Conservation (phyloP, 106 monocot genomes). For the Allium fistulosum region DNA sequence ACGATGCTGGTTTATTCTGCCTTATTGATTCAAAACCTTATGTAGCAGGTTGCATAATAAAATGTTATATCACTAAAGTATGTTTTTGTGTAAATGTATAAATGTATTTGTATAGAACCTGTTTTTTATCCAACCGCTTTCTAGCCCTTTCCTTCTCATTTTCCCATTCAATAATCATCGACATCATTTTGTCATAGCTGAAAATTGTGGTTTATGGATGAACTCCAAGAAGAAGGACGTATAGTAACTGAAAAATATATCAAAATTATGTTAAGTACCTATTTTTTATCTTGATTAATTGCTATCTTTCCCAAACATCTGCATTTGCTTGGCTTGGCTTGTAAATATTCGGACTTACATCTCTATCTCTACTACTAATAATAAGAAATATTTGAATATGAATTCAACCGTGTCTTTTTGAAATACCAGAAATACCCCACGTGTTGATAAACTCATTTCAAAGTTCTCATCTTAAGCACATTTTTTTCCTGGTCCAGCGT, state of each 20-base stretch:
- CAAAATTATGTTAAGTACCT: conserved; percentile 1
- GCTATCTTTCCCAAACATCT: conserved; percentile 18
- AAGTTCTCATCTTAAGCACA: too few species aligned
- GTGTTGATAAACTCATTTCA: too few species aligned
- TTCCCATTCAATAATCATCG: conserved; percentile 24
- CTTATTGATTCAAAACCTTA: conserved; percentile 6
- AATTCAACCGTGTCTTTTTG: too few species aligned
- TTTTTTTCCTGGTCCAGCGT: too few species aligned
- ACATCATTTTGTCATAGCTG: conserved; percentile 21
- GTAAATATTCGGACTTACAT: background rate
- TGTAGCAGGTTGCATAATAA: background rate
- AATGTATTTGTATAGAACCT: conserved; percentile 6
- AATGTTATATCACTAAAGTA: background rate
- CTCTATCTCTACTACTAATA: too few species aligned
- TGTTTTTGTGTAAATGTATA: background rate
- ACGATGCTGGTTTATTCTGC: conserved; percentile 52
- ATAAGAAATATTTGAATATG: too few species aligned
- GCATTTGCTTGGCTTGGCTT: background rate
- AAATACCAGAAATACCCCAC: too few species aligned
- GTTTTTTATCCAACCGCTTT: conserved; percentile 8
- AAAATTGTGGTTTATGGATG: background rate
- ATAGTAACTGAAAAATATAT: too few species aligned
- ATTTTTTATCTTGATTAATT: conserved; percentile 16
- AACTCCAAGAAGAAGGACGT: background rate
- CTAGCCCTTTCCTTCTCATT: conserved; percentile 21